A percentile compares a stretch with the other conserved stretches of the same genome.
These are phyloP conservation scores for Globisporangium iwayamae DNA, from an alignment of 352 stramenopile genomes.

Conservation along the genomic window DNA sequence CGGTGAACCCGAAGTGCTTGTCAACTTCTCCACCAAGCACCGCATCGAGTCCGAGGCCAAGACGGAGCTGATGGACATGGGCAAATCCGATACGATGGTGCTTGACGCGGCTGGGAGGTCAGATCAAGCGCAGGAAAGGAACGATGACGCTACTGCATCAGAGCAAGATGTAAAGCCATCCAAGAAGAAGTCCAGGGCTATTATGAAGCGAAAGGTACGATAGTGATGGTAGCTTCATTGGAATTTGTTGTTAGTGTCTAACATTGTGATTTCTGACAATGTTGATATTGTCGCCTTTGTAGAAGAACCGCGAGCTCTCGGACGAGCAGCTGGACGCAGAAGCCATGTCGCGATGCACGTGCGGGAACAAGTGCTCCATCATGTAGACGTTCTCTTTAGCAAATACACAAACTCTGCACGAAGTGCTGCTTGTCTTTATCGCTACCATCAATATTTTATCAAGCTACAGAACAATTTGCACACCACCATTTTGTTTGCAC, in stretches of 20 bases:
- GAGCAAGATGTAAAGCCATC: conserved; percentile 14
- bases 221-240: not conserved
- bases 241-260: not conserved
- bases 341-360: conserved; percentile 66
- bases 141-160: not conserved
- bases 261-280: not conserved
- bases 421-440: not conserved
- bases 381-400: conserved; percentile 38
- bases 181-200: conserved; percentile 17
- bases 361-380: conserved; percentile 50
- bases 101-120: not conserved
- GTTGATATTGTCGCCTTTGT: not conserved
- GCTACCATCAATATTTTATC: not conserved
- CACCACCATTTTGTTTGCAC: no score
- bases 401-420: not conserved
- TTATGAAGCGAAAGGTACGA: conserved; percentile 16
- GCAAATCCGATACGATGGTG: conserved; percentile 26
- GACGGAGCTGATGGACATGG: conserved; percentile 23
- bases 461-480: not conserved
- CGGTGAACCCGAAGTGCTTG: conserved; percentile 7
- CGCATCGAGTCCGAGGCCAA: conserved; percentile 20
- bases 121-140: conserved; percentile 1
- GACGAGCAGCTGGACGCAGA: conserved; percentile 51
- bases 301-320: conserved; percentile 16
- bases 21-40: conserved; percentile 1